Evolutionary conservation across 2,329 filamentous ascomycete genomes (phyloP).

Genomic region (Venturia nashicola): DNA sequence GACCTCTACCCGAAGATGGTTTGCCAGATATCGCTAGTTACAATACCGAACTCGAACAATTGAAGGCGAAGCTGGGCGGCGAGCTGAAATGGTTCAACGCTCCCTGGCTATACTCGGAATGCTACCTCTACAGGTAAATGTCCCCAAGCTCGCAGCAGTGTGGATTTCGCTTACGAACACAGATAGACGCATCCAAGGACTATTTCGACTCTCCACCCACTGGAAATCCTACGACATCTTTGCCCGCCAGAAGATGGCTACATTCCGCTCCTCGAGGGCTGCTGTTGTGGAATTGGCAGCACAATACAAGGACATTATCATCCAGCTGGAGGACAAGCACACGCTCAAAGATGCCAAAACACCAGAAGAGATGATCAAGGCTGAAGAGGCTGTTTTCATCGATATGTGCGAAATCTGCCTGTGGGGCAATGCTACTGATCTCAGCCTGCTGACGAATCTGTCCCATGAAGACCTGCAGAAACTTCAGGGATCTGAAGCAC

Average conservation of each 20-base stretch:
- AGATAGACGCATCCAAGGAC: constrained; percentile 62
- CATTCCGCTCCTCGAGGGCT: constrained; percentile 81
- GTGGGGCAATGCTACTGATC: constrained; percentile 93
- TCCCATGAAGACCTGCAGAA: constrained; percentile 96
- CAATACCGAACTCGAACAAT: constrained; percentile 69
- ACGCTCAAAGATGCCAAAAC: constrained; percentile 30
- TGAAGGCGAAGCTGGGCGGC: constrained; percentile 33
- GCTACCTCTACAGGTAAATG: constrained; percentile 71
- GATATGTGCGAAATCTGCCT: constrained; percentile 96
- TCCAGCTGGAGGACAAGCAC: constrained; percentile 48
- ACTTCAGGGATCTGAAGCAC: constrained; percentile 76
- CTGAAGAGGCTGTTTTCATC: constrained; percentile 67
- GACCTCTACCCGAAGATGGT: constrained; percentile 66
- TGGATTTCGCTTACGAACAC: constrained; percentile 13
- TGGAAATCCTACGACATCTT: constrained; percentile 93
- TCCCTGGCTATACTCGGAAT: constrained; percentile 85
- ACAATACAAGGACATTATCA: constrained; percentile 64
- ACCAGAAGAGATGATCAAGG: constrained; percentile 45
- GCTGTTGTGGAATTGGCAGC: constrained; percentile 72
- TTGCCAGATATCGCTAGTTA: constrained; percentile 64
- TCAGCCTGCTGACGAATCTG: constrained; percentile 79
- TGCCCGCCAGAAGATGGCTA: constrained; percentile 75
- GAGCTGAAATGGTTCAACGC: constrained; percentile 70
- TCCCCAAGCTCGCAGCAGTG: neutral
- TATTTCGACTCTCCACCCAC: constrained; percentile 62